These are phyloP conservation scores for Vickermania ingenoplastis DNA, from an alignment of 208 protist genomes.

Conservation along the genomic window DNA sequence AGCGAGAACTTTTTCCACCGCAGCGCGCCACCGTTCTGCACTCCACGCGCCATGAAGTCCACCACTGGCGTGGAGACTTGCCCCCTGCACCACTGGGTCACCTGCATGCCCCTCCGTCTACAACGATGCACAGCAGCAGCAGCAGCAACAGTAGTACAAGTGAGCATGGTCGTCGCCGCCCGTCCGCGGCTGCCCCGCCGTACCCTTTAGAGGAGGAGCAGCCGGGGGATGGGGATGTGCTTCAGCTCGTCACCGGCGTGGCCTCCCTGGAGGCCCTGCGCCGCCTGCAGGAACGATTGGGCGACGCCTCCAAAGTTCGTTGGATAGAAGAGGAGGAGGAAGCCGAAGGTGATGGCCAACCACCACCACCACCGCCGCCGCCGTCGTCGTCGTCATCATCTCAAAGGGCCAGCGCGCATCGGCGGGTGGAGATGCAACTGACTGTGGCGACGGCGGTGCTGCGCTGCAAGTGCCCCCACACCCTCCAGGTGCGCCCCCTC, in stretches of 20 bases:
- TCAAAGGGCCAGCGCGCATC: background rate
- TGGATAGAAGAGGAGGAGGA: background rate
- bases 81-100: no score
- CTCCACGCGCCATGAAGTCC: conserved; percentile 13
- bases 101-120: no score
- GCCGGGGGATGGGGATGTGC: conserved; percentile 69
- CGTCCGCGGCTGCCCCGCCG: background rate
- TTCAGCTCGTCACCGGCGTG: conserved; percentile 58
- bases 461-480: conserved; percentile 88
- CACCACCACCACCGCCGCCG: no score
- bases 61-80: background rate
- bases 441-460: conserved; percentile 64
- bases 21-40: conserved; percentile 26
- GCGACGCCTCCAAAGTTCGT: background rate
- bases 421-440: conserved; percentile 55
- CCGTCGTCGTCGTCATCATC: no score
- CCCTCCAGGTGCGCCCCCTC: conserved; percentile 68
- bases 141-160: background rate
- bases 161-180: background rate
- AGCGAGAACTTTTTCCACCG: conserved; percentile 57
- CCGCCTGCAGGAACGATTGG: background rate
- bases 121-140: background rate
- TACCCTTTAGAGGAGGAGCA: conserved; percentile 19
- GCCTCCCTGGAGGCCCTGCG: conserved; percentile 12
- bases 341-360: background rate